phyloP scores from a whole-genome alignment of 1,139 yeast species.

The Lodderomyces pseudojiufengensis region DNA sequence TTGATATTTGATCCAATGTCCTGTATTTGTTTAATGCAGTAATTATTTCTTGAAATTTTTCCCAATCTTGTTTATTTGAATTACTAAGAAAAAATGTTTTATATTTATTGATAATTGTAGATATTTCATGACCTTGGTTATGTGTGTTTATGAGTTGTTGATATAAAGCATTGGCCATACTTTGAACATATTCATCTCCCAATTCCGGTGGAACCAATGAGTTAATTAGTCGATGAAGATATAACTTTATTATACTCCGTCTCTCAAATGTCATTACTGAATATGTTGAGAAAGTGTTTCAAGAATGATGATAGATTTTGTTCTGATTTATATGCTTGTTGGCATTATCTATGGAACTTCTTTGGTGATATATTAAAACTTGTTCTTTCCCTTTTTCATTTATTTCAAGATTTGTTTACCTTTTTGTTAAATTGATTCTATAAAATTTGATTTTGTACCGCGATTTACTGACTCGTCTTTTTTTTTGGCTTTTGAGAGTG shows the following conservation, averaged over 20 bases:
- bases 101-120: constrained; percentile 21
- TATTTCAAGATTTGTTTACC: no score
- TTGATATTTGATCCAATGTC: constrained; percentile 32
- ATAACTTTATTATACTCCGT: constrained; percentile 32
- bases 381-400: no score
- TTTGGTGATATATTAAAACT: no score
- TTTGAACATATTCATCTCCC: constrained; percentile 36
- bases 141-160: constrained; percentile 14
- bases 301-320: no score
- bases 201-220: constrained; percentile 38
- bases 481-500: no score
- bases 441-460: no score
- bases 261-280: constrained; percentile 31
- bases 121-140: constrained; percentile 13
- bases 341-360: no score
- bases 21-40: constrained; percentile 28
- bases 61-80: constrained; percentile 29
- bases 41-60: constrained; percentile 27
- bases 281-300: no score
- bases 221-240: constrained; percentile 35
- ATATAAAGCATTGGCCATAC: constrained; percentile 30
- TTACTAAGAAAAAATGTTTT: constrained; percentile 26
- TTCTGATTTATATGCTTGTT: no score
- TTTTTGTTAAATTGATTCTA: no score
- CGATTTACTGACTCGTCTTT: no score